phyloP scores from a whole-genome alignment of 2,329 filamentous ascomycete genomes.

The Coniochaeta sp. region DNA sequence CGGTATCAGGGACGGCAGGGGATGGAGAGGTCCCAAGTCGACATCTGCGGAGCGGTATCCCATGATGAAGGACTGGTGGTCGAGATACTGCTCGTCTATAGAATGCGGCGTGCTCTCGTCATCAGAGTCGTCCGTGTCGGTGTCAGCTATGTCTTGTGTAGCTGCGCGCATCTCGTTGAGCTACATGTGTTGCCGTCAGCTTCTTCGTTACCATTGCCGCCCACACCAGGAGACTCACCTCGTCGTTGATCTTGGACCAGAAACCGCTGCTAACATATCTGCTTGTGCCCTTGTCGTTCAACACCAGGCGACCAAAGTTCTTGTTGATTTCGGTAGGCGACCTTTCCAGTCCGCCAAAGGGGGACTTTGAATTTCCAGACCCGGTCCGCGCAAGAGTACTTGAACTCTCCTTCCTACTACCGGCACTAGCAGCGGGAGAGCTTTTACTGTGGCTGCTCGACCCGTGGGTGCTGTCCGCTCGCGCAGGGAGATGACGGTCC shows the following conservation, averaged over 20 bases:
- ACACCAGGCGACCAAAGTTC: slow-evolving; percentile 60
- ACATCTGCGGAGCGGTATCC: slow-evolving; percentile 67
- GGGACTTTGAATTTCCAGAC: slow-evolving; percentile 7
- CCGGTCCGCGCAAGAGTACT: not conserved
- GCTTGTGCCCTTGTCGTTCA: slow-evolving; percentile 61
- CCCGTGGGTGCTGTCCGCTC: slow-evolving; percentile 15
- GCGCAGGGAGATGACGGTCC: slow-evolving; percentile 15
- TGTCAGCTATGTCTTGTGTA: slow-evolving; percentile 39
- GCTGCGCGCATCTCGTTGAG: slow-evolving; percentile 41
- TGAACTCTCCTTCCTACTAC: not conserved
- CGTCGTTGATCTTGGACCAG: slow-evolving; percentile 69
- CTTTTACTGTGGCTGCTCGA: slow-evolving; percentile 11
- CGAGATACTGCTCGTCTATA: slow-evolving; percentile 28
- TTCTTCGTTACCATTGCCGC: not conserved
- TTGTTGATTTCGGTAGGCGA: slow-evolving; percentile 33
- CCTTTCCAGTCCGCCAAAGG: slow-evolving; percentile 10
- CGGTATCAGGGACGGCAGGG: slow-evolving; percentile 56
- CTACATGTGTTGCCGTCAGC: slow-evolving; percentile 17
- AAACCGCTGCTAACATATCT: slow-evolving; percentile 72
- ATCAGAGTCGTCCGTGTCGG: slow-evolving; percentile 52
- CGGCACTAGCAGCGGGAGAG: slow-evolving; percentile 12
- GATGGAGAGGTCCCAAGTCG: slow-evolving; percentile 58
- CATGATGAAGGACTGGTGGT: slow-evolving; percentile 66
- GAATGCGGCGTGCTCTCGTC: slow-evolving; percentile 49
- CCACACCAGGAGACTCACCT: too few relatives aligned